Percentiles rank a stretch among this genome's conserved stretches.
These are phyloP conservation scores for Penicillium psychrofluorescens DNA, from an alignment of 495 filamentous ascomycete species.

Conservation along the genomic window DNA sequence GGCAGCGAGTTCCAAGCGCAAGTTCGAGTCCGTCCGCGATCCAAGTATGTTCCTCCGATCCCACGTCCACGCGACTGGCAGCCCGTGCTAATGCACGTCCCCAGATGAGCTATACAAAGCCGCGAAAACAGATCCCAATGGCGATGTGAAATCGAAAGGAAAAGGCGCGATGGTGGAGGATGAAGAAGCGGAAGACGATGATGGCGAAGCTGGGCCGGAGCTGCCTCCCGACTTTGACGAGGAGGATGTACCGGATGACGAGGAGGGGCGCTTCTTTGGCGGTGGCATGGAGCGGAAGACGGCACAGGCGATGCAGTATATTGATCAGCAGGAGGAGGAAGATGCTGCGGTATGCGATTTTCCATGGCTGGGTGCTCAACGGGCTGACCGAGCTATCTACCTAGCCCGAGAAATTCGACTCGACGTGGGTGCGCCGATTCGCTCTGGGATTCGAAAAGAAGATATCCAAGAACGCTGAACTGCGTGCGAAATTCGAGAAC, in stretches of 20 bases:
- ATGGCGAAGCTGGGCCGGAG: slow-evolving; percentile 61
- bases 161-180: slow-evolving; percentile 51
- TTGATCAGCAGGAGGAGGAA: slow-evolving; percentile 61
- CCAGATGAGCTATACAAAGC: slow-evolving; percentile 79
- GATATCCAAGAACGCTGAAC: slow-evolving; percentile 86
- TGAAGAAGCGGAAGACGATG: slow-evolving; percentile 54
- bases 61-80: not conserved
- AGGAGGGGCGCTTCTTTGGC: slow-evolving; percentile 92
- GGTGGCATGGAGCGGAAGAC: slow-evolving; percentile 79
- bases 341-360: slow-evolving; percentile 32
- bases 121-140: slow-evolving; percentile 59
- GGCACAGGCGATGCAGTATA: slow-evolving; percentile 80
- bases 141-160: slow-evolving; percentile 56
- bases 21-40: slow-evolving; percentile 62
- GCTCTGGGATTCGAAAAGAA: slow-evolving; percentile 84
- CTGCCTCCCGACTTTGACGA: slow-evolving; percentile 59
- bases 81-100: slow-evolving; percentile 12
- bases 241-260: slow-evolving; percentile 63
- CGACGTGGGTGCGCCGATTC: slow-evolving; percentile 72
- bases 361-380: not conserved
- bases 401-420: slow-evolving; percentile 71
- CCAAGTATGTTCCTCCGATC: slow-evolving; percentile 48
- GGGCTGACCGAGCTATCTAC: slow-evolving; percentile 10
- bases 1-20: slow-evolving; percentile 58
- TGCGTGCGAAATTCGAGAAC: slow-evolving; percentile 79